Base-by-base conservation (phyloP, 108 stramenopile species). In the Pseudonitzschia multiseries region DNA sequence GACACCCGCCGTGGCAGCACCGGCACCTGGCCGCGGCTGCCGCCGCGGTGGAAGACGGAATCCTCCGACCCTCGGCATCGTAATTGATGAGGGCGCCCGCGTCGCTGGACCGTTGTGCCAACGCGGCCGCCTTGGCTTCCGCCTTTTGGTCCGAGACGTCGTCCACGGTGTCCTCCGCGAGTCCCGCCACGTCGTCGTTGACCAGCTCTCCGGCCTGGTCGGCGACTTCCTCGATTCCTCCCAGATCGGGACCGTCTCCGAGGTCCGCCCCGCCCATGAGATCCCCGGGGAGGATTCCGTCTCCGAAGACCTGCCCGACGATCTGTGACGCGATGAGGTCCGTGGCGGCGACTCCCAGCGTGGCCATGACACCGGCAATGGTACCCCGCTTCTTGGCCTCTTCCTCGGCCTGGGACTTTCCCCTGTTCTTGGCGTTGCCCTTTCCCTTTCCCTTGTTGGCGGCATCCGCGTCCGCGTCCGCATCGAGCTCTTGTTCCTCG, bases 91-190 rank as follows among this genome's bases (percentile, higher is more conserved):
- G 29, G 54, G 70, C 76, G n/a, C n/a, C n/a, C n/a, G 28, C 56
- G 28, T 24, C 44, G 15, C 17, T 6, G 36, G 36, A 24, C 76
- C 18, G 0, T 17, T 41, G 31, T 24, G 3, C 50, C 50, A 36
- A 36, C 10, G 50, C n/a, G n/a, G 50, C n/a, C 12, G 21, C 68
- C 15, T 41, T 65, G 24, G 28, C 22, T 60, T 51, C 71, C n/a
- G 75, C 64, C 26, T 78, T 72, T 8, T 65, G 67, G 59, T 74
- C 68, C 51, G 70, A 74, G 0, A 76, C 67, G 4, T 75, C 73
- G 62, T 84, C 83, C 48, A 79, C 40, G 3, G 72, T 75, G 33
- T 76, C 81, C 65, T 82, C 78, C n/a, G 74, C 69, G 26, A 75
- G 68, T 50, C 51, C 81, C 14, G 76, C 74, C 43, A 80, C 33